phyloP scores from a whole-genome alignment of 106 monocot species.

The Hemerocallis citrina region DNA sequence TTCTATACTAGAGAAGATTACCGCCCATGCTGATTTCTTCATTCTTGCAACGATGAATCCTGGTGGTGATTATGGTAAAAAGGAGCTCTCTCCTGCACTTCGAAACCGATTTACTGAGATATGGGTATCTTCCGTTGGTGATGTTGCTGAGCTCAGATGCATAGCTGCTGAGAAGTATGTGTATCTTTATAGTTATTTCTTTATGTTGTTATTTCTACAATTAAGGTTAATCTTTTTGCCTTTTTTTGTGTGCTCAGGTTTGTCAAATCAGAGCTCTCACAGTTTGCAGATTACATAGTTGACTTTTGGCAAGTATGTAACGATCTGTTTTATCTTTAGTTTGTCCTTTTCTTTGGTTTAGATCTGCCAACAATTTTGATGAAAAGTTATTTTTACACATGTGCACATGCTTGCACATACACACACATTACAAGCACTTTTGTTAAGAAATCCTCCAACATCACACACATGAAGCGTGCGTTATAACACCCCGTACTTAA shows the following conservation, averaged over 20 bases:
- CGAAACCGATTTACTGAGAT: conserved; percentile 94
- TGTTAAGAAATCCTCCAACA: too few relatives aligned
- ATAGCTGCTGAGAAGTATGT: conserved; percentile 55
- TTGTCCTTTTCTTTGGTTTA: too few relatives aligned
- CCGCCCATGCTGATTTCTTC: conserved; percentile 70
- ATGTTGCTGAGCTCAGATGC: conserved; percentile 52
- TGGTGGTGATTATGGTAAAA: conserved; percentile 98
- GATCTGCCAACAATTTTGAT: too few relatives aligned
- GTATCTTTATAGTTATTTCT: conserved; percentile 7
- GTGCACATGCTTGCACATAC: too few relatives aligned
- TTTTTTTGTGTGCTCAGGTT: conserved; percentile 33
- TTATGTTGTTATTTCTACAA: conserved; percentile 8
- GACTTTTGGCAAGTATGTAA: conserved; percentile 78
- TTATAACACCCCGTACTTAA: too few relatives aligned
- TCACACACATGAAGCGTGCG: too few relatives aligned
- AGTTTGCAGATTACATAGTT: conserved; percentile 49
- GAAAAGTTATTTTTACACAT: too few relatives aligned
- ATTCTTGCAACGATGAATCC: conserved; percentile 98
- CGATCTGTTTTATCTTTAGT: not conserved
- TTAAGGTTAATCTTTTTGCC: too few relatives aligned
- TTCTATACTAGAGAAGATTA: conserved; percentile 47
- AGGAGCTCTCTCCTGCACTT: conserved; percentile 90
- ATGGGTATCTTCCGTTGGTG: conserved; percentile 81
- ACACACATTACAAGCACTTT: too few relatives aligned
- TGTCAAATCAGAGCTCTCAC: conserved; percentile 24